phyloP scores from a whole-genome alignment of 2,329 filamentous ascomycete species.

The Alternaria longipes region DNA sequence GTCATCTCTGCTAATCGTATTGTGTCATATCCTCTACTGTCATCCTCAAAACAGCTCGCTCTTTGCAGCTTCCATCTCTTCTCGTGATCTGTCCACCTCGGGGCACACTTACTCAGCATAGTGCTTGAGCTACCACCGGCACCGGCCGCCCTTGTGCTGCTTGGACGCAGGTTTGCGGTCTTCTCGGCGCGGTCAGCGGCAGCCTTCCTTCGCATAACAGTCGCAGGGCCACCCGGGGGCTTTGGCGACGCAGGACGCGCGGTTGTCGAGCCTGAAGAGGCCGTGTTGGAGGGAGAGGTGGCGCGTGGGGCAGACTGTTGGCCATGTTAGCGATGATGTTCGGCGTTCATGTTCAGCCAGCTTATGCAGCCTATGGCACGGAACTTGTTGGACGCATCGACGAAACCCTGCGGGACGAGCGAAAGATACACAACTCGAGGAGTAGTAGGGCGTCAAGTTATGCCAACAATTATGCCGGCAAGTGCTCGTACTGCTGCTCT shows the following conservation, averaged over 20 bases:
- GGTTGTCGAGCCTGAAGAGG: conserved; percentile 71
- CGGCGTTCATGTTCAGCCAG: not conserved
- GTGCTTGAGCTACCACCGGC: conserved; percentile 97
- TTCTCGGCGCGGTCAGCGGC: conserved; percentile 98
- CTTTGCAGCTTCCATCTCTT: not conserved
- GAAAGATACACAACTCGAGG: not conserved
- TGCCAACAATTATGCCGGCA: not conserved
- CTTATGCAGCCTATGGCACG: not conserved
- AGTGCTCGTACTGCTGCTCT: not conserved
- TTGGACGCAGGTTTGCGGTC: conserved; percentile 90
- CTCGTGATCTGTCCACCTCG: not conserved
- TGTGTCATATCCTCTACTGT: not conserved
- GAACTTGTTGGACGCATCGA: not conserved
- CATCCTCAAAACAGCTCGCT: not conserved
- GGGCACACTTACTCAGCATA: conserved; percentile 82
- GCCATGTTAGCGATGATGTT: conserved; percentile 10
- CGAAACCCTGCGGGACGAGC: no score
- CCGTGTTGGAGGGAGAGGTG: conserved; percentile 50
- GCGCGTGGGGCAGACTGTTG: conserved; percentile 42
- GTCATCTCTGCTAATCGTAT: not conserved
- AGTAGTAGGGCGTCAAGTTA: not conserved
- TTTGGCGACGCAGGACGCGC: conserved; percentile 85
- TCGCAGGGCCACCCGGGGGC: conserved; percentile 91
- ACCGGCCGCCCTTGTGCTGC: conserved; percentile 90
- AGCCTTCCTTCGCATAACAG: conserved; percentile 92